These are phyloP conservation scores for Singerocomus rubriflavus DNA, from an alignment of 1,284 basidiomycete species.

Conservation along the genomic window DNA sequence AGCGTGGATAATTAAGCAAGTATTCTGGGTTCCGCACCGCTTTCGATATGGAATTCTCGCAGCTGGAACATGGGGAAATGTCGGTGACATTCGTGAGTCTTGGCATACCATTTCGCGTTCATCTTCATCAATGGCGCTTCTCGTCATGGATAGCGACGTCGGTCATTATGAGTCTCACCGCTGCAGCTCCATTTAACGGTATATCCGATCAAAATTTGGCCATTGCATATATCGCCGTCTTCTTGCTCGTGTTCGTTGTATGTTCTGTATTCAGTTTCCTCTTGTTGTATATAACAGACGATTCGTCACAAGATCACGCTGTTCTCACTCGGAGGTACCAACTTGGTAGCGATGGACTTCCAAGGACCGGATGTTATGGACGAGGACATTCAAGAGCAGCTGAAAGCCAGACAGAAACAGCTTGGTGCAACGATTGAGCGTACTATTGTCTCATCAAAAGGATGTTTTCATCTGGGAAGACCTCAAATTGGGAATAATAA, in stretches of 20 bases:
- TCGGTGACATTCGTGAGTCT: conserved; percentile 68
- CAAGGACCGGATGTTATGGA: conserved; percentile 59
- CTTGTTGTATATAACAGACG: background rate
- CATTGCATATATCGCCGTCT: conserved; percentile 57
- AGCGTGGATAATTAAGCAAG: conserved; percentile 55
- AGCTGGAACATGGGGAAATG: conserved; percentile 64
- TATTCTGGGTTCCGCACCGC: conserved; percentile 77
- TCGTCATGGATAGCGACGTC: conserved; percentile 51
- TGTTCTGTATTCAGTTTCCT: conserved; percentile 13
- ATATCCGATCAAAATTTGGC: conserved; percentile 52
- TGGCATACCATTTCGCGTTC: background rate
- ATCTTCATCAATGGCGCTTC: background rate
- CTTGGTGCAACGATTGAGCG: conserved; percentile 21
- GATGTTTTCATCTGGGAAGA: background rate
- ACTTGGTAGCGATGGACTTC: conserved; percentile 56
- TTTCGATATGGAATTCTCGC: conserved; percentile 68
- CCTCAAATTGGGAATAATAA: background rate
- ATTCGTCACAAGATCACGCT: conserved; percentile 49
- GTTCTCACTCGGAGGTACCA: conserved; percentile 57
- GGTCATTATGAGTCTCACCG: conserved; percentile 54
- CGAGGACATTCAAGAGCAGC: conserved; percentile 46
- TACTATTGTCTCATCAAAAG: background rate
- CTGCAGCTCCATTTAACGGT: conserved; percentile 50
- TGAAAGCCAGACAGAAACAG: conserved; percentile 30
- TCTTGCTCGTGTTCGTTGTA: conserved; percentile 45